A percentile compares a stretch with the other conserved stretches of the same genome.
phyloP scores from a whole-genome alignment of 2,329 filamentous ascomycete genomes.

The Keithomyces neogunnii region DNA sequence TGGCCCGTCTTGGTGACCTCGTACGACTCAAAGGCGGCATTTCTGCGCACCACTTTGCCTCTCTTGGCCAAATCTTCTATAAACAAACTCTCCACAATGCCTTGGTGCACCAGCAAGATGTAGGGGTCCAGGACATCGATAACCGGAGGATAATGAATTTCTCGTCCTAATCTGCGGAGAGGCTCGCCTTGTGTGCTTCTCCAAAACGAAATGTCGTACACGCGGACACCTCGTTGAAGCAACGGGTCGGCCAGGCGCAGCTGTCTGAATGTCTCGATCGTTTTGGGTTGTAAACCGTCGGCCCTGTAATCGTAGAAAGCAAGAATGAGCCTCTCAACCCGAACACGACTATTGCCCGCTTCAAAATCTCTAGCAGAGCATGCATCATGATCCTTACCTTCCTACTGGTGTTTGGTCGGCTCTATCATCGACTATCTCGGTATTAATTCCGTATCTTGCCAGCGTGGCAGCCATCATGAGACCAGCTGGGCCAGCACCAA shows the following conservation, averaged over 20 bases:
- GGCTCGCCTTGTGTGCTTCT: conserved; percentile 41
- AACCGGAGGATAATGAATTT: conserved; percentile 59
- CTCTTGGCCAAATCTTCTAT: conserved; percentile 59
- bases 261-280: conserved; percentile 68
- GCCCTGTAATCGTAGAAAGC: conserved; percentile 32
- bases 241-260: conserved; percentile 63
- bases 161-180: conserved; percentile 53
- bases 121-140: conserved; percentile 50
- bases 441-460: conserved; percentile 56
- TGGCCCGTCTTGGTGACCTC: conserved; percentile 33
- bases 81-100: conserved; percentile 65
- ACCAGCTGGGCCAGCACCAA: conserved; percentile 48
- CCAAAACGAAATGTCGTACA: conserved; percentile 73
- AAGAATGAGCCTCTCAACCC: conserved; percentile 9
- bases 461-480: conserved; percentile 49
- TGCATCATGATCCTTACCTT: conserved; percentile 23
- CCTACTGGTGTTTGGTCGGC: conserved; percentile 60
- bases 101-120: conserved; percentile 58
- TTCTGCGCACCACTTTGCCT: conserved; percentile 54
- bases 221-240: conserved; percentile 56
- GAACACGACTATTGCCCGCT: background rate
- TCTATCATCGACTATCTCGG: conserved; percentile 60
- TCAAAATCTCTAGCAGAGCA: background rate
- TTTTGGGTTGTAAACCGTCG: conserved; percentile 70
- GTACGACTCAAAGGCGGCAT: conserved; percentile 54